A percentile compares a stretch with the other conserved stretches of the same genome.
phyloP scores from a whole-genome alignment of 306 rosid genomes.

The Vicia faba region DNA sequence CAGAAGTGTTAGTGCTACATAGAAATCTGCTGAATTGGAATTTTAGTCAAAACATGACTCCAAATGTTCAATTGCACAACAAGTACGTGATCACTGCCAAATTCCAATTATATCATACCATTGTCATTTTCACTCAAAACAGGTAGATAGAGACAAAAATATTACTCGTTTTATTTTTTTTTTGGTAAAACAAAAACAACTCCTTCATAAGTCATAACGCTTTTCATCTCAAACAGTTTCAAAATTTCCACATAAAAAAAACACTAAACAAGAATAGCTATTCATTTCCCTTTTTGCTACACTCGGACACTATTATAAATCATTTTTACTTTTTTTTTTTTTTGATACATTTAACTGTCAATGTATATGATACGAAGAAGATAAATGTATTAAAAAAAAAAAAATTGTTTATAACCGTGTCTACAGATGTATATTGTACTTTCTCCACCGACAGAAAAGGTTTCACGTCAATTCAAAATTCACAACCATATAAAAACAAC shows the following conservation, averaged over 20 bases:
- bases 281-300: neutral
- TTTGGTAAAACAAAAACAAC: slow-evolving; percentile 15
- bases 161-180: neutral
- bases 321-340: too few relatives aligned
- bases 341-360: too few relatives aligned
- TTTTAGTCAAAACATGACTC: neutral
- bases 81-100: neutral
- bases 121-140: neutral
- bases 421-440: too few relatives aligned
- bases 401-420: too few relatives aligned
- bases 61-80: slow-evolving; percentile 4
- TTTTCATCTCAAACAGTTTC: slow-evolving; percentile 9
- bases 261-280: neutral
- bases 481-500: slow-evolving; percentile 3
- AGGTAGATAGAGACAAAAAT: neutral
- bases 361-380: too few relatives aligned
- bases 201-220: neutral
- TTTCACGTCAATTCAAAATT: neutral
- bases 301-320: too few relatives aligned
- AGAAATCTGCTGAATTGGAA: neutral
- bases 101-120: neutral
- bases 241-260: neutral
- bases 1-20: too few relatives aligned
- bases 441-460: neutral
- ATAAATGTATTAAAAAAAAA: too few relatives aligned